Percentiles rank a stretch among this genome's conserved stretches.
phyloP scores from a whole-genome alignment of 2,329 filamentous ascomycete species.

The Arthrocladium fulminans region DNA sequence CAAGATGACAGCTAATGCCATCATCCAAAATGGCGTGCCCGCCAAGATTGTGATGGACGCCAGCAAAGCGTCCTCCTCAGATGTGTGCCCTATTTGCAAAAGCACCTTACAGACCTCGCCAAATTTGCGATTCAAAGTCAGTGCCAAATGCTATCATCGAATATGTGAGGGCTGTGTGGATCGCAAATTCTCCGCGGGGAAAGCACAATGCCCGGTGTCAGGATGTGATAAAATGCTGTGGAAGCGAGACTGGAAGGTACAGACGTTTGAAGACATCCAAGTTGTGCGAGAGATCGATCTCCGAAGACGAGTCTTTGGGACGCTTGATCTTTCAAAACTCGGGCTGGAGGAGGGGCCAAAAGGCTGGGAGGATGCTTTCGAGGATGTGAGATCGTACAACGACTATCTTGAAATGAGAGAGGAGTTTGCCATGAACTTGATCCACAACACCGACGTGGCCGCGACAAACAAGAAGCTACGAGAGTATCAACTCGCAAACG shows the following conservation, averaged over 20 bases:
- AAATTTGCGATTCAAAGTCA: slow-evolving; percentile 90
- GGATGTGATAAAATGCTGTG: slow-evolving; percentile 73
- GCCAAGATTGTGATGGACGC: slow-evolving; percentile 1
- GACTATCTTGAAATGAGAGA: slow-evolving; percentile 93
- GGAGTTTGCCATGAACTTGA: slow-evolving; percentile 78
- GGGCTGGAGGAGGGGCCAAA: slow-evolving; percentile 1
- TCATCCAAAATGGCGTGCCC: background rate
- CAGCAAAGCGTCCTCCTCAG: background rate
- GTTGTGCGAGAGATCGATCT: slow-evolving; percentile 94
- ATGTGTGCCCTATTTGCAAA: slow-evolving; percentile 96
- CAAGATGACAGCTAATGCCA: background rate
- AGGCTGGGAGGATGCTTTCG: slow-evolving; percentile 63
- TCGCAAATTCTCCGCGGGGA: slow-evolving; percentile 77
- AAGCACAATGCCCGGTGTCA: slow-evolving; percentile 83
- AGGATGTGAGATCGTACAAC: slow-evolving; percentile 73
- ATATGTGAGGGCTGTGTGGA: slow-evolving; percentile 97
- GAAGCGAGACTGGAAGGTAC: slow-evolving; percentile 60
- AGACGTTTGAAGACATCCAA: slow-evolving; percentile 80
- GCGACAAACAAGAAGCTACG: slow-evolving; percentile 52
- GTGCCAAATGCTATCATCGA: slow-evolving; percentile 96
- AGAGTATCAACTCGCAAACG: slow-evolving; percentile 66
- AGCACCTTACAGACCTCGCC: slow-evolving; percentile 90
- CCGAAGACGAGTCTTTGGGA: slow-evolving; percentile 54
- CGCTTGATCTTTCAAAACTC: slow-evolving; percentile 4
- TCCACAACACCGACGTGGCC: slow-evolving; percentile 61